Evolutionary conservation across 2,329 filamentous ascomycete species (phyloP), one percentile per base, ranked within the genome.

Genomic region (Scolecobasidium constrictum): DNA sequence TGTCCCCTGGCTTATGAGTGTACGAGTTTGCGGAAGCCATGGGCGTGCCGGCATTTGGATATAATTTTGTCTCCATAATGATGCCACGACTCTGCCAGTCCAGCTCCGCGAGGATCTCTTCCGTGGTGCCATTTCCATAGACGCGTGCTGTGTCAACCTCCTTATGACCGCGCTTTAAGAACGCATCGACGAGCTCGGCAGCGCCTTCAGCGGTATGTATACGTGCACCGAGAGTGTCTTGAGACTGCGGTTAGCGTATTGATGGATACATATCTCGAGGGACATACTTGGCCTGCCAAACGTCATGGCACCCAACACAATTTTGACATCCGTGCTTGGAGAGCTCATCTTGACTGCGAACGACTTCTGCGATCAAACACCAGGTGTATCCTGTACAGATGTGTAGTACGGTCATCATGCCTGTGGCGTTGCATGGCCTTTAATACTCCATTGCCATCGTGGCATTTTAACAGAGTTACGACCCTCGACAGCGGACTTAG

Each of bases 11-110:
- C 4, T 46, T 54, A 38, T 63, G 61, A 12, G 42, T 13, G 21
- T 26, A 47, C 5, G 47, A 28, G 4, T 45, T 33, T 11, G 26
- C 33, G 9, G 26, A 9, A n/a, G 26, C 9, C 26, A 31, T 9
- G 26, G 26, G 26, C 9, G 26, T 31, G 9, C 26, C 52, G 9
- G 43, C 48, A 20, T 44, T 58, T 5, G 64, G 57, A 47, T 56
- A 65, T 15, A 66, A 53, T 45, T 70, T 70, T 1, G 67, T 69
- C 43, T 61, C 64, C 49, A 69, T 58, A 13, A 55, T 42, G 16
- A 70, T 50, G 15, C 59, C 59, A n/a, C 64, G 57, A 4, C 53
- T 40, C 37, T 63, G 48, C 60, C 62, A 66, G 18, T 60, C 48
- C 9, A 63, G 48, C 11, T 56, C 49, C 5, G 60, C 68, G 2